Evolutionary conservation across 371 early-diverging fungal genomes (phyloP), one percentile per base, ranked within the genome.

Genomic region (Apophysomyces trapeziformis): DNA sequence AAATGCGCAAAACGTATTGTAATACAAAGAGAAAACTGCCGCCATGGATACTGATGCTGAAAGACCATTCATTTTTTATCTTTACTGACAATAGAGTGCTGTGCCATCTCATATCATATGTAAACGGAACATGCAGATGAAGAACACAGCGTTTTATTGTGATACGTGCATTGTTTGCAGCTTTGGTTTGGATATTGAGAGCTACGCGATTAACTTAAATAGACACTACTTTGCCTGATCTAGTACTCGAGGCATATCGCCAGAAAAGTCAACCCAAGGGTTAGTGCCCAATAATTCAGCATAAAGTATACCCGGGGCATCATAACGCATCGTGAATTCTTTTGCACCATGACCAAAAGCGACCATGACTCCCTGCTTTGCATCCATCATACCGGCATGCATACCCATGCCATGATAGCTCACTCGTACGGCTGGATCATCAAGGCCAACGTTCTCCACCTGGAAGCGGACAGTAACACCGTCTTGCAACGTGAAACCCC

Each of bases 221-320:
- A 57, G 18, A 47, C 11, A 57, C 12, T 65, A 65, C 6, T 63
- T 45, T 12, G 46, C 46, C 8, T 5, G 46, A 13, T 45, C 46
- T 0, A 45, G 16, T 45, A 45, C 46, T 13, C 16, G 13, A n/a
- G 46, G 46, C 13, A 18, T 18, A 7, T 45, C 46, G 46, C 13
- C 46, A 45, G 16, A 45, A 45, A 45, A 45, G 16, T 45, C 46
- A 13, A 45, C 6, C 46, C 46, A 45, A 13, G 46, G 16, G 46
- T 45, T 45, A 6, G 46, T 45, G 46, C 46, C 46, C 4, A 45
- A 7, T 13, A 45, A 45, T 16, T 45, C 16, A 45, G 46, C 46
- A 45, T 45, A 14, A 12, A 0, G 46, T 6, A 7, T 13, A 18
- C 6, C 46, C 16, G 46, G 46, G 46, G 0, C 13, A 45, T 16